Evolutionary conservation across 2,329 filamentous ascomycete species (phyloP), one percentile per base, ranked within the genome.

Genomic region (Arthrobotrys conoides): DNA sequence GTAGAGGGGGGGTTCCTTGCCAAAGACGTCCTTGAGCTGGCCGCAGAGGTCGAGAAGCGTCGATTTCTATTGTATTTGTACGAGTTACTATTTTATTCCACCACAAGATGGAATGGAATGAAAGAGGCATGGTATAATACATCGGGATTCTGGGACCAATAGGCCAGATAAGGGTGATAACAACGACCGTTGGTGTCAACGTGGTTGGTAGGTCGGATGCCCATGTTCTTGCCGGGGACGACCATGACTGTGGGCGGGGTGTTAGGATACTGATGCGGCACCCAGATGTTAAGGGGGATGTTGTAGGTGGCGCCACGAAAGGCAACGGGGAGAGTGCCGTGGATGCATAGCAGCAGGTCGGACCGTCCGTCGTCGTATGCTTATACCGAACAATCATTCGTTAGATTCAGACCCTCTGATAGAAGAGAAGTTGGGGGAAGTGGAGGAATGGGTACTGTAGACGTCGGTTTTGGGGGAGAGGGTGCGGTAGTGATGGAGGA

Each of bases 141-240:
- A 89, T 97, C 93, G 92, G 93, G 96, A 82, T 92, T 95, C 81
- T 93, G 90, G 36, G 88, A 87, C 96, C 96, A 99, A 80, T 93
- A 91, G 36, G 93, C 93, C 57, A 99, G 87, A 84, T 98, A 99
- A 44, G 96, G 96, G 84, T 99, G 96, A 84, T 98, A 99, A 80
- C 98, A 90, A 83, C 93, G 91, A 27, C 96, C 96, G 83, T 98
- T 95, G 4, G 93, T 91, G 83, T 96, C 94, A 77, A 99, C 94
- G 86, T 99, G 94, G 83, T 99, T 96, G 0, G 96, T 96, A 0
- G 94, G 93, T 20, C 95, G 89, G 49, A 99, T 91, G 81, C 92
- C 86, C 93, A 99, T 98, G 80, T 90, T 92, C 81, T 93, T 91
- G 4, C 92, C 93, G 1, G 96, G 94, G 5, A 91, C 94, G 49